phyloP scores from a whole-genome alignment of 1,139 yeast species.

The Ashbya aceris region DNA sequence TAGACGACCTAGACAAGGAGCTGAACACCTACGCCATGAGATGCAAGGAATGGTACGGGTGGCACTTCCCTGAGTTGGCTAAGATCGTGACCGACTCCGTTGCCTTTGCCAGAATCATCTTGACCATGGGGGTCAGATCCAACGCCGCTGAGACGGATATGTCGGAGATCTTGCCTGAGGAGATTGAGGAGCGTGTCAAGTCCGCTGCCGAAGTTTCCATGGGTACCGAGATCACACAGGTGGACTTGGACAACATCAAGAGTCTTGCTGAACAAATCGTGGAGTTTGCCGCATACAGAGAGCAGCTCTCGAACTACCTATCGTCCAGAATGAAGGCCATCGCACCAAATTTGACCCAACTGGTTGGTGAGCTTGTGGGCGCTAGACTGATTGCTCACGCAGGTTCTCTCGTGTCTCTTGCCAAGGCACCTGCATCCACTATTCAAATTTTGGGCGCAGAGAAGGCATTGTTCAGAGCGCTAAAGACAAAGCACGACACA shows the following conservation, averaged over 20 bases:
- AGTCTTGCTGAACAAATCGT: conserved; percentile 92
- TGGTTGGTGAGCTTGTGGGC: conserved; percentile 97
- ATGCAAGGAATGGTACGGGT: conserved; percentile 98
- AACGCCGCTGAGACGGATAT: conserved; percentile 85
- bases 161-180: conserved; percentile 88
- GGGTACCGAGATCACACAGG: conserved; percentile 95
- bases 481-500: conserved; percentile 96
- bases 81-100: conserved; percentile 93
- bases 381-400: conserved; percentile 97
- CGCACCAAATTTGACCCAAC: conserved; percentile 92
- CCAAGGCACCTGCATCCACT: conserved; percentile 98
- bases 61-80: conserved; percentile 99
- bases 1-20: conserved; percentile 96
- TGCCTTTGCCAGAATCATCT: conserved; percentile 85
- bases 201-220: conserved; percentile 95
- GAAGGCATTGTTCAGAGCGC: conserved; percentile 96
- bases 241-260: conserved; percentile 76
- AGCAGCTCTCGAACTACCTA: conserved; percentile 79
- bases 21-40: conserved; percentile 97
- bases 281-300: conserved; percentile 90
- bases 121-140: conserved; percentile 90
- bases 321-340: conserved; percentile 94
- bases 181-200: conserved; percentile 71
- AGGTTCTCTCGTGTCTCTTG: conserved; percentile 86
- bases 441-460: conserved; percentile 99